Base-by-base conservation (phyloP, 179 eudicot species). In the Camellia oleifera region DNA sequence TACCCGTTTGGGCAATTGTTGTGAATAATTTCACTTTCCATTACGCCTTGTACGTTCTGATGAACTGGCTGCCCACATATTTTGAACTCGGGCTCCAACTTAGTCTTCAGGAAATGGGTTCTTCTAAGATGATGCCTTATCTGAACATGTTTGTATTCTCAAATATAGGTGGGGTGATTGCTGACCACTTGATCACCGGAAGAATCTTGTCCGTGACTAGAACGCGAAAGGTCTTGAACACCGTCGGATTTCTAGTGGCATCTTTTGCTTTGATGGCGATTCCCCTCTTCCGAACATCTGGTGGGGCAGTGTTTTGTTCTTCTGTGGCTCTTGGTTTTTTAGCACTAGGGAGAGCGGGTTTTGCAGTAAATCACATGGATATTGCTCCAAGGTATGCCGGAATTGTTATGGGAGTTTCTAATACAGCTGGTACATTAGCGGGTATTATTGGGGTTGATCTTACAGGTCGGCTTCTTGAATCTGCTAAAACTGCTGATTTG, bases 361-460 rank as follows among this genome's bases (percentile, higher is more conserved):
- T 95, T 89, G 98, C 98, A 0, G 95, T 95, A 72, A 95, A 95
- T 86, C 98, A 95, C 85, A 95, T 95, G 98, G 98, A 95, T 80
- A 87, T 95, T 80, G 98, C 98, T 79, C 98, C 98, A 2, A 90
- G 97, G 75, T 95, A 93, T 79, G 98, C 98, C 32, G 98, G 98
- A 20, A 95, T 95, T 53, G 97, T 95, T 32, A 95, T 95, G 98
- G 98, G 98, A 76, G 94, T 95, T 73, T 95, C 98, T 5, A 95
- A 95, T 77, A 93, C 98, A 45, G 98, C 98, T 7, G 98, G 98
- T 48, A 95, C 98, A 5, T 84, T 95, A 69, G 98, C 98, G 72
- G 98, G 98, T 40, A 91, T 95, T 46, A 88, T 95, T 57, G 98
- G 98, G 52, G 97, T 93, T 52, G 93, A 90, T 82, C 87, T 95